These are phyloP conservation scores for Babesia bigemina DNA, from an alignment of 169 alveolate species.

Conservation along the genomic window DNA sequence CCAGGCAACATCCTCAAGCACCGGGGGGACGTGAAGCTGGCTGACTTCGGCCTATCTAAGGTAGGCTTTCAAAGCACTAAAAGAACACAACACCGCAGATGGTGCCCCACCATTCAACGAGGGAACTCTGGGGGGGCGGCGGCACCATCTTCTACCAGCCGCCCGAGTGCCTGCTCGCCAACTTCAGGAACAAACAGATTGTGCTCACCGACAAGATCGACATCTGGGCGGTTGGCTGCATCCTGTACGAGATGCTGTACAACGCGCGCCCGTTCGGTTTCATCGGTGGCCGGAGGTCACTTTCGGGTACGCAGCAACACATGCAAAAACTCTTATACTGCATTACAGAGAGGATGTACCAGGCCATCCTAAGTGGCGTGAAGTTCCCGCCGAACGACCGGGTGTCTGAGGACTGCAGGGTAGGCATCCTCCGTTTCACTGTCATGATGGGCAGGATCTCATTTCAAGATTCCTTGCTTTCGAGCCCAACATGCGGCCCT, in stretches of 20 bases:
- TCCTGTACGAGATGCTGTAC: constrained; percentile 87
- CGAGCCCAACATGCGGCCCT: constrained; percentile 62
- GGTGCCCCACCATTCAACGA: constrained; percentile 73
- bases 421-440: neutral
- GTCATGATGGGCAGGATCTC: constrained; percentile 33
- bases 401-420: constrained; percentile 66
- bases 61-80: neutral
- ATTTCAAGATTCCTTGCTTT: constrained; percentile 49
- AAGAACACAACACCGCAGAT: constrained; percentile 25
- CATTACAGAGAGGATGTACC: constrained; percentile 62
- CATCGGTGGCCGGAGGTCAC: constrained; percentile 49
- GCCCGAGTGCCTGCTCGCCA: constrained; percentile 84
- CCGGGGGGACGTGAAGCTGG: constrained; percentile 84
- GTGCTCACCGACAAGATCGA: constrained; percentile 82
- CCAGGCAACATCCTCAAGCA: constrained; percentile 88
- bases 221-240: constrained; percentile 91
- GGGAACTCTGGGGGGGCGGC: constrained; percentile 84
- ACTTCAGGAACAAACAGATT: constrained; percentile 70
- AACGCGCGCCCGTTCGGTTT: constrained; percentile 71
- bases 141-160: constrained; percentile 91
- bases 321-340: neutral
- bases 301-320: constrained; percentile 44
- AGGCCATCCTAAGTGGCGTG: constrained; percentile 59
- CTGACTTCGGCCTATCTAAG: constrained; percentile 88
- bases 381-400: constrained; percentile 57